Percentiles rank a stretch among this genome's conserved stretches.
These are phyloP conservation scores for Fomitopsis palustris DNA, from an alignment of 1,284 basidiomycete genomes.

Conservation along the genomic window DNA sequence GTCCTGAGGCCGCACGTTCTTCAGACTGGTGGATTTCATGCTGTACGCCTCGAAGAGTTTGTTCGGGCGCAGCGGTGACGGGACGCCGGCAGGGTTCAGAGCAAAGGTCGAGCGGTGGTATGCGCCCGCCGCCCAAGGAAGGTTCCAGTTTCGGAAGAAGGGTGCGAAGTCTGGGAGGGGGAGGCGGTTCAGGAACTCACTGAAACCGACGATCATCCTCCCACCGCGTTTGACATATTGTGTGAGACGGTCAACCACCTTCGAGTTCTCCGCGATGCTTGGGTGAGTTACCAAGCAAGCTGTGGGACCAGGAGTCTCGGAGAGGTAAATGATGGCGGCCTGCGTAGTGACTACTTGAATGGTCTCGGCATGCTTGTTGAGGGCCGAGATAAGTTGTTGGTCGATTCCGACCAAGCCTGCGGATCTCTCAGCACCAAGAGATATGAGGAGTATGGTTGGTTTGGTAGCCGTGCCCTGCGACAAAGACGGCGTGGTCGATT, in stretches of 20 bases:
- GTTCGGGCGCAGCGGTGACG: conserved; percentile 10
- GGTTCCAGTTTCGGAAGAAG: conserved; percentile 15
- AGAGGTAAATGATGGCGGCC: conserved; percentile 6
- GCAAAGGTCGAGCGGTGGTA: conserved; percentile 16
- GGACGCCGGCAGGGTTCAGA: conserved; percentile 16
- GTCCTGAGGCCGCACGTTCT: conserved; percentile 7
- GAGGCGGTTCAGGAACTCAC: conserved; percentile 13
- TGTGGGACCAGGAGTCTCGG: conserved; percentile 3
- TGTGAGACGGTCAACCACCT: conserved; percentile 6
- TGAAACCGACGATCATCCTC: conserved; percentile 11
- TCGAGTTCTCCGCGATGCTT: conserved; percentile 1
- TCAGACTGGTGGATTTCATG: conserved; percentile 15
- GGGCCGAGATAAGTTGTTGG: conserved; percentile 9
- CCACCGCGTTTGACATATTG: conserved; percentile 13
- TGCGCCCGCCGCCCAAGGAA: conserved; percentile 13
- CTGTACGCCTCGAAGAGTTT: conserved; percentile 13
- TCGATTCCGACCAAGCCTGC: too few species aligned
- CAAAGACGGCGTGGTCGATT: too few species aligned
- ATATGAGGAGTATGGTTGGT: too few species aligned
- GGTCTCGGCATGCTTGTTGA: conserved; percentile 9
- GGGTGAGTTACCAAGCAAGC: conserved; percentile 15
- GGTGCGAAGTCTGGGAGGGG: background rate
- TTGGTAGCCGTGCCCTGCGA: too few species aligned
- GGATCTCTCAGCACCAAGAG: too few species aligned
- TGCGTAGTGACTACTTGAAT: background rate